Base-by-base conservation (phyloP, 805 yeast species). In the Hanseniaspora taiwanica region DNA sequence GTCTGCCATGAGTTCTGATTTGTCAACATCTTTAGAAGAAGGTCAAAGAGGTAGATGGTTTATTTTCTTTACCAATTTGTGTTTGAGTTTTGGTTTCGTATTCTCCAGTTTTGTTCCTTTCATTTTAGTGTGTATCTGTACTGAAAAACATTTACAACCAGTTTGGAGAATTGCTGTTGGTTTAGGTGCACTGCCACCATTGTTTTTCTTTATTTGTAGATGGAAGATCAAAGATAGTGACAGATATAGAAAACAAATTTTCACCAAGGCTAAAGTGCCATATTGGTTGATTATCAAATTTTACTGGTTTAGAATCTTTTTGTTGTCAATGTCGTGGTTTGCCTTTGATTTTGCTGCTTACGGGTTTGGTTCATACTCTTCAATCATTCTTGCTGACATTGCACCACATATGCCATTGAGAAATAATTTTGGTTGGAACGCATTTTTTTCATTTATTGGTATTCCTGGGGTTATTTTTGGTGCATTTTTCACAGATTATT, bases 131-230 rank as follows among this genome's bases (percentile, higher is more conserved):
- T 81, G 91, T 84, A 89, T 87, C 49, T 85, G 81, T 62, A 69
- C 78, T 39, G 65, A 69, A 21, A 61, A 76, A 36, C 80, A 83
- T 54, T 70, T 87, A 57, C 76, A 75, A 27, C 80, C 82, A 7
- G 84, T 89, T 33, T 89, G 97, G 97, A 79, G 97, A 69, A 66
- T 86, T 41, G 76, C 95, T 13, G 65, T 89, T 32, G 96, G 94
- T 34, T 60, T 89, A 27, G 96, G 96, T 57, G 94, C 89, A 19
- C 71, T 89, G 38, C 86, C 89, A 23, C 96, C 96, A 40, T 52
- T 81, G 44, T 66, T 82, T 2, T 69, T 87, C 49, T 81, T 89
- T 55, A 71, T 78, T 54, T 57, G 86, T 62, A 79, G 97, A 63
- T 54, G 81, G 52, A 78, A 72, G 58, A 81, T 81, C 66, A 65